Conservation (phyloP, 1,139 yeast species). For the Scheffersomyces insectosa region DNA sequence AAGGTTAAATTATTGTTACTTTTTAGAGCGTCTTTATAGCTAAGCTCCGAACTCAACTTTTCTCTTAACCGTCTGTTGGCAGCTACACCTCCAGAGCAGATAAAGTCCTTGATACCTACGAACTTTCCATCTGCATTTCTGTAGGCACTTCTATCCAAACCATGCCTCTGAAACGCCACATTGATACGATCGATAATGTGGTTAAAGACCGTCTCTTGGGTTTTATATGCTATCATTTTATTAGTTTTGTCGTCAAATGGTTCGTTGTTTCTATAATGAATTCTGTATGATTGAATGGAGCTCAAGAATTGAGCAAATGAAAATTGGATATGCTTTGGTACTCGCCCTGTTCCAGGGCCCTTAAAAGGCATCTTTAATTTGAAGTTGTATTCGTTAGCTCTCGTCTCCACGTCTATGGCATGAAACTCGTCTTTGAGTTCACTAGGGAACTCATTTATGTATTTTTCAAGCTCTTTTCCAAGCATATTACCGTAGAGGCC, state of each 20-base stretch:
- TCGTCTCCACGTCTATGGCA: constrained; percentile 19
- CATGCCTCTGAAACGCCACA: constrained; percentile 47
- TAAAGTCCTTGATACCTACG: constrained; percentile 53
- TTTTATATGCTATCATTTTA: constrained; percentile 55
- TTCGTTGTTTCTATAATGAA: constrained; percentile 6
- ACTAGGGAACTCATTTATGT: constrained; percentile 37
- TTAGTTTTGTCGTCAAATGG: constrained; percentile 22
- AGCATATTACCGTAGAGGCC: constrained; percentile 82
- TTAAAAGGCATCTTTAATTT: constrained; percentile 35
- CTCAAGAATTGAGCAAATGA: constrained; percentile 82
- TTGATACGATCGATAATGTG: constrained; percentile 70
- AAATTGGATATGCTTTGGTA: constrained; percentile 47
- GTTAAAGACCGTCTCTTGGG: constrained; percentile 67
- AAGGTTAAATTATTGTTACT: constrained; percentile 22
- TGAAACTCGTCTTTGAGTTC: constrained; percentile 21
- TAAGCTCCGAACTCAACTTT: constrained; percentile 43
- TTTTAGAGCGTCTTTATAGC: constrained; percentile 5
- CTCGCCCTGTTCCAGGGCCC: constrained; percentile 28
- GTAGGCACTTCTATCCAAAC: constrained; percentile 10
- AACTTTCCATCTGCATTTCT: constrained; percentile 35
- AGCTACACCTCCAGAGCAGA: constrained; percentile 94
- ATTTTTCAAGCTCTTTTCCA: constrained; percentile 76
- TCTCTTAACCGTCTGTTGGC: constrained; percentile 64
- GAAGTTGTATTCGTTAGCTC: constrained; percentile 25
- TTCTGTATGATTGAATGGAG: constrained; percentile 41